Evolutionary conservation across 2,329 filamentous ascomycete genomes (phyloP).

Genomic region (Scytalidium sp.): DNA sequence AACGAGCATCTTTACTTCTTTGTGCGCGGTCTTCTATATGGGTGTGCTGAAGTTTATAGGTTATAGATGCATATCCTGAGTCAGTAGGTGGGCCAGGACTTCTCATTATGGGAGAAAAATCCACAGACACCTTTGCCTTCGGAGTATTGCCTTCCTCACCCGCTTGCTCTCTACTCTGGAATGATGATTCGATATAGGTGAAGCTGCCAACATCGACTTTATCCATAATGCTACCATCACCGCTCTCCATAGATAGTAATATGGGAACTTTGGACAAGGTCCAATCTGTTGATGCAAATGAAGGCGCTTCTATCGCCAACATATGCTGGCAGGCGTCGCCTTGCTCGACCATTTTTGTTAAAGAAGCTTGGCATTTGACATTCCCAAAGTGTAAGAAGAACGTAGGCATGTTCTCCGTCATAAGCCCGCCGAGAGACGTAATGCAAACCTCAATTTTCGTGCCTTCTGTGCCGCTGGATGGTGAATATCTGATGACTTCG

Average conservation of each 20-base stretch:
- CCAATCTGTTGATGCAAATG: slow-evolving; percentile 54
- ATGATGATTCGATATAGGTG: slow-evolving; percentile 49
- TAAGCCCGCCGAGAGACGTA: slow-evolving; percentile 71
- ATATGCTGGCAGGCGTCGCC: slow-evolving; percentile 65
- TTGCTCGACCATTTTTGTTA: slow-evolving; percentile 3
- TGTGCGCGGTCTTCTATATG: neutral
- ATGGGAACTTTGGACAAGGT: slow-evolving; percentile 55
- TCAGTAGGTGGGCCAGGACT: neutral
- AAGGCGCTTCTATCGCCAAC: slow-evolving; percentile 70
- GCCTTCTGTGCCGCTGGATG: slow-evolving; percentile 65
- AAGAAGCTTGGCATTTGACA: slow-evolving; percentile 51
- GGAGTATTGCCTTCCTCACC: too few species aligned
- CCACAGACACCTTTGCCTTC: too few species aligned
- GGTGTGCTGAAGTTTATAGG: neutral
- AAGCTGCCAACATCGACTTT: slow-evolving; percentile 58
- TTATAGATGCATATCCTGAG: neutral
- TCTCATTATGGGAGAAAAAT: too few species aligned
- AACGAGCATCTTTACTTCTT: neutral
- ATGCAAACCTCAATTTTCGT: slow-evolving; percentile 73
- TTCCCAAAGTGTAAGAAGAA: slow-evolving; percentile 75
- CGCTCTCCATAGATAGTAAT: slow-evolving; percentile 57
- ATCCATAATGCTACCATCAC: slow-evolving; percentile 45
- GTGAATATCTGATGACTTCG: slow-evolving; percentile 67
- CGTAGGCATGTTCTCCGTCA: slow-evolving; percentile 51
- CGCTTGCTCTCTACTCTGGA: slow-evolving; percentile 31